Percentiles rank a stretch among this genome's conserved stretches.
Evolutionary conservation across 176 grass and related monocot species (phyloP).

Genomic region (Eragrostis nindensis): DNA sequence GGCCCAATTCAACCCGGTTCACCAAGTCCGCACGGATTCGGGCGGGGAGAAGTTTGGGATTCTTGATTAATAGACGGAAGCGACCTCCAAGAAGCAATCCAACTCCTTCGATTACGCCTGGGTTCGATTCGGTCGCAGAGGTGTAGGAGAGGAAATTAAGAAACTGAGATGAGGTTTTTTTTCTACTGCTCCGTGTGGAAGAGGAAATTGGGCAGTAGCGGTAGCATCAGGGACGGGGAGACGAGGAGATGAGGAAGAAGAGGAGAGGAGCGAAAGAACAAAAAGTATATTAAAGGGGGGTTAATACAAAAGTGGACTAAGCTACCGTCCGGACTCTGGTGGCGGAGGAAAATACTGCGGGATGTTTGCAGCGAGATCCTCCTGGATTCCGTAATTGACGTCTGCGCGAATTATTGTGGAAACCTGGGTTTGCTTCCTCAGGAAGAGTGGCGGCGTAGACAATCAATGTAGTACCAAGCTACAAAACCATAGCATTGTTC

Average conservation of each 20-base stretch:
- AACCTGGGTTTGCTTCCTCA: slow-evolving; percentile 33
- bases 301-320: slow-evolving; percentile 30
- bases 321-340: slow-evolving; percentile 28
- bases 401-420: slow-evolving; percentile 36
- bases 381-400: not conserved
- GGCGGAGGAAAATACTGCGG: not conserved
- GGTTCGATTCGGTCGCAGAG: slow-evolving; percentile 35
- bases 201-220: slow-evolving; percentile 35
- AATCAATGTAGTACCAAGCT: not conserved
- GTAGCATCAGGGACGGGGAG: not conserved
- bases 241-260: slow-evolving; percentile 17
- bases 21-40: slow-evolving; percentile 52
- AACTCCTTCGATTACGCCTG: slow-evolving; percentile 33
- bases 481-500: slow-evolving; percentile 13
- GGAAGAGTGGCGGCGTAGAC: not conserved
- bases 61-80: slow-evolving; percentile 38
- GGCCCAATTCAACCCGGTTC: slow-evolving; percentile 43
- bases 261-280: slow-evolving; percentile 13
- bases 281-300: slow-evolving; percentile 7
- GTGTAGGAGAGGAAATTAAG: not conserved
- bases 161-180: slow-evolving; percentile 14
- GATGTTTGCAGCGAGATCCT: slow-evolving; percentile 6
- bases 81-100: slow-evolving; percentile 44
- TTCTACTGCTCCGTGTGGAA: slow-evolving; percentile 23
- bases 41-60: slow-evolving; percentile 26